phyloP scores from a whole-genome alignment of 768 basidiomycete genomes.

The Rhodotorula taiwanensis region DNA sequence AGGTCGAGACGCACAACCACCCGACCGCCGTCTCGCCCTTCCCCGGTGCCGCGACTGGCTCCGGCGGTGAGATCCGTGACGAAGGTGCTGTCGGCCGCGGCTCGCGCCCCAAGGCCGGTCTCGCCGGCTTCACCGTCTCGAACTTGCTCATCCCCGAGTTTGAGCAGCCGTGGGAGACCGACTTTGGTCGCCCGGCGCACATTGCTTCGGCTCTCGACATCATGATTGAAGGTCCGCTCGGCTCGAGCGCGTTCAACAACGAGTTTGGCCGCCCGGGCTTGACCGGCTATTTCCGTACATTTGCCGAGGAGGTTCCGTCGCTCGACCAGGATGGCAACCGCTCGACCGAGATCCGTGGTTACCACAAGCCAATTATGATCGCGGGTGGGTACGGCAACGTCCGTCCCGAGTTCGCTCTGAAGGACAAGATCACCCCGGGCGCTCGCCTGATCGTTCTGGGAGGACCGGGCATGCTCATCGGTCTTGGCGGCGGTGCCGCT shows the following conservation, averaged over 20 bases:
- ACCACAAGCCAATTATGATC: conserved; percentile 99
- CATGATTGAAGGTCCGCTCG: conserved; percentile 93
- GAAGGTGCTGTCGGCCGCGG: conserved; percentile 94
- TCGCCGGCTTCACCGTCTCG: conserved; percentile 85
- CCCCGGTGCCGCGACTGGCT: conserved; percentile 97
- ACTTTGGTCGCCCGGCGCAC: conserved; percentile 81
- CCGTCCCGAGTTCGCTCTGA: conserved; percentile 70
- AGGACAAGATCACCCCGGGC: conserved; percentile 66
- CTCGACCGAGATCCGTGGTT: conserved; percentile 69
- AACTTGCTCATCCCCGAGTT: conserved; percentile 88
- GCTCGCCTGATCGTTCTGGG: conserved; percentile 88
- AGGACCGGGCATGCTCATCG: conserved; percentile 92
- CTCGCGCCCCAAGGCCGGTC: conserved; percentile 91
- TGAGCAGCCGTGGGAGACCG: conserved; percentile 90
- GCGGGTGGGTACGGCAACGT: conserved; percentile 96
- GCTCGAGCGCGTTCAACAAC: conserved; percentile 94
- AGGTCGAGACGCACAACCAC: conserved; percentile 99
- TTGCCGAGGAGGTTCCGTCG: conserved; percentile 64
- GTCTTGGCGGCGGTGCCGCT: conserved; percentile 92
- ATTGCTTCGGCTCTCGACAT: conserved; percentile 91
- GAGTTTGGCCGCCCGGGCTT: conserved; percentile 94
- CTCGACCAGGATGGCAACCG: conserved; percentile 47
- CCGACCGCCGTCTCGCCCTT: conserved; percentile 97
- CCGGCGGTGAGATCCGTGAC: conserved; percentile 96
- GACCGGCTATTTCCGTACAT: conserved; percentile 90